phyloP scores from a whole-genome alignment of 768 basidiomycete species.

The Grammothele lineata region DNA sequence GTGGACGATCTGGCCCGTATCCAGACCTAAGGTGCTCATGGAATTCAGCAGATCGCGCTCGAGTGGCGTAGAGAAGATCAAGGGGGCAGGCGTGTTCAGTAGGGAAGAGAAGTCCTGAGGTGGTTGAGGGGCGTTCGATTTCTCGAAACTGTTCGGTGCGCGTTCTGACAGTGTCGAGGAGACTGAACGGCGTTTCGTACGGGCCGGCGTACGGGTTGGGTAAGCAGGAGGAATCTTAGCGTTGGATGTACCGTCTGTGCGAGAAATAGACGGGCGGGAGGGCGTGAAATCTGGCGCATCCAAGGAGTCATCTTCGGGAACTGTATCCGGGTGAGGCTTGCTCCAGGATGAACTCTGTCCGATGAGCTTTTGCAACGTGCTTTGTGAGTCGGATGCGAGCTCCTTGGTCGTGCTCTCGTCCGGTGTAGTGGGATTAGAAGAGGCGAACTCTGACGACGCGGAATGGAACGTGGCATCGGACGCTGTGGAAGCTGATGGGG shows the following conservation, averaged over 20 bases:
- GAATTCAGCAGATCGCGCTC: conserved; percentile 79
- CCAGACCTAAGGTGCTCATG: conserved; percentile 77
- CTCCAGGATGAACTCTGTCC: conserved; percentile 15
- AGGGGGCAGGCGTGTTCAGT: conserved; percentile 61
- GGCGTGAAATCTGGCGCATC: conserved; percentile 16
- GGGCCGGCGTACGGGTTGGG: conserved; percentile 83
- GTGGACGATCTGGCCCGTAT: conserved; percentile 93
- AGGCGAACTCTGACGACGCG: conserved; percentile 45
- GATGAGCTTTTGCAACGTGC: conserved; percentile 50
- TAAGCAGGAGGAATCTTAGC: conserved; percentile 47
- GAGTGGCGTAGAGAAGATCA: conserved; percentile 81
- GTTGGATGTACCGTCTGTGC: conserved; percentile 15
- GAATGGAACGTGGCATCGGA: conserved; percentile 49
- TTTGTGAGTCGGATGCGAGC: conserved; percentile 20
- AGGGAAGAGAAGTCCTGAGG: conserved; percentile 58
- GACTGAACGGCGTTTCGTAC: conserved; percentile 93
- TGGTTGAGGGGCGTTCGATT: conserved; percentile 31
- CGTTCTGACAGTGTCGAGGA: conserved; percentile 77
- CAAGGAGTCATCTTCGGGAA: conserved; percentile 45
- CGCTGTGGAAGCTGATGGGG: conserved; percentile 40
- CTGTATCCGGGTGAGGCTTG: conserved; percentile 42
- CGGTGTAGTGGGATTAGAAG: conserved; percentile 55
- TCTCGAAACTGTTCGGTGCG: conserved; percentile 44
- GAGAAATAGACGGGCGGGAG: conserved; percentile 25
- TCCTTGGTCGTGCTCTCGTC: conserved; percentile 33